These are phyloP conservation scores for Phlegmacium glaucopus DNA, from an alignment of 768 basidiomycete species.

Conservation along the genomic window DNA sequence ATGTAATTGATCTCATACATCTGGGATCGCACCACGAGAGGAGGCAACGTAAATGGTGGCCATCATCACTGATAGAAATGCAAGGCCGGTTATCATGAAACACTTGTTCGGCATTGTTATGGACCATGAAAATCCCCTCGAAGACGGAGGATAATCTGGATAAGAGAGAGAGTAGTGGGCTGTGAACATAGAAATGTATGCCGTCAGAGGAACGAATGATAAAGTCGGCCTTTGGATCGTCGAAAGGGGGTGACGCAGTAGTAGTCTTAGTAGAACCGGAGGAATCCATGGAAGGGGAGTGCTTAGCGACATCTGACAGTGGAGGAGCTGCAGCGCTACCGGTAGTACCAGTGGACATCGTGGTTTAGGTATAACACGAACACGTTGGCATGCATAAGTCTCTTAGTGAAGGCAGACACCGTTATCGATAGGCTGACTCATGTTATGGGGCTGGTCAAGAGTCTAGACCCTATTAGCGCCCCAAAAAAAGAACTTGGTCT, in stretches of 20 bases:
- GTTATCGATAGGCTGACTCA: no score
- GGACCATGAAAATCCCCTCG: conserved; percentile 24
- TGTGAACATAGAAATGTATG: conserved; percentile 27
- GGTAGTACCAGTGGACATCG: no score
- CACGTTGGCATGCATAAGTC: no score
- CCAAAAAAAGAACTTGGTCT: no score
- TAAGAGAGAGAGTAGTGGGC: conserved; percentile 19
- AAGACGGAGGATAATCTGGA: conserved; percentile 32
- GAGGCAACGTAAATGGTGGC: conserved; percentile 7
- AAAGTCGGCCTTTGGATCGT: conserved; percentile 19
- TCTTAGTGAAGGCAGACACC: no score
- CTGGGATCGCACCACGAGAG: conserved; percentile 11
- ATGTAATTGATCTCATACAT: background rate
- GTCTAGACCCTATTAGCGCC: no score
- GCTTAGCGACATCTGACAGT: no score
- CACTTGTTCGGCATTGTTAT: conserved; percentile 10
- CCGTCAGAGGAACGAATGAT: conserved; percentile 25
- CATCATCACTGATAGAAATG: conserved; percentile 10
- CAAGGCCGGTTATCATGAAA: conserved; percentile 5
- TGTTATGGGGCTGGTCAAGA: no score
- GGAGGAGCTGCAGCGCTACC: no score
- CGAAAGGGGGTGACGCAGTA: conserved; percentile 7
- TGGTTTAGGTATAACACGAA: no score
- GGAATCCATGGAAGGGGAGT: no score
- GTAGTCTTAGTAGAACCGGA: background rate